Evolutionary conservation across 2,329 filamentous ascomycete genomes (phyloP), one percentile per base, ranked within the genome.

Genomic region (Claviceps capensis): DNA sequence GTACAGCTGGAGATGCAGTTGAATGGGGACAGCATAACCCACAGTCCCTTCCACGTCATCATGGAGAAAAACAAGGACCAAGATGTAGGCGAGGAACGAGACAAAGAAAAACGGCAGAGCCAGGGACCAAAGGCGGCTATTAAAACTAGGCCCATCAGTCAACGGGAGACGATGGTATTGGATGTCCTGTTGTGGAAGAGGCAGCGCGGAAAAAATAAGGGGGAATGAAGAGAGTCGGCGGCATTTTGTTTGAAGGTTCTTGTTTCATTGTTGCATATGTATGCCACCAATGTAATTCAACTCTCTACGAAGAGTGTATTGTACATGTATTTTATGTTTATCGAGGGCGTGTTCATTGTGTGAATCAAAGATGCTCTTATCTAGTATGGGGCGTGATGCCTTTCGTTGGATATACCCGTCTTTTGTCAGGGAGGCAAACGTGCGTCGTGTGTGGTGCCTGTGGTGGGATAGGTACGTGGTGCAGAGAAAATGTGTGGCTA

Each of bases 1-100:
- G 55, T 49, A 51, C 56, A 59, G 48, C 52, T 59, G 22, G 43
- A 49, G 19, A 53, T 46, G 44, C 5, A 23, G n/a, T 23, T 1
- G 13, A 5, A 4, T 14, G 22, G 43, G 11, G 16, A 37, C 22
- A 22, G 36, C 11, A 19, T 4, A 14, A 9, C 17, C 14, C 36
- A 9, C 36, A 55, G 53, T 17, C 52, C 55, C 5, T 54, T 54
- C 19, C 55, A 53, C 30, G 50, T 54, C 14, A 51, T 48, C 5
- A 22, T 46, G 3, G 47, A 48, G 36, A 4, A 40, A 7, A 19
- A 23, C 26, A 19, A 17, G 40, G 14, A 8, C 40, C 30, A 11
- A 30, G 26, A 30, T 30, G 8, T 30, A 11, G 41, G 9, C 47
- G 45, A 8, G 22, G 40, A 11, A n/a, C 8, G 17, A 23, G 7